Evolutionary conservation across 1,139 yeast genomes (phyloP).

Genomic region (Arxiozyma slooffiae): DNA sequence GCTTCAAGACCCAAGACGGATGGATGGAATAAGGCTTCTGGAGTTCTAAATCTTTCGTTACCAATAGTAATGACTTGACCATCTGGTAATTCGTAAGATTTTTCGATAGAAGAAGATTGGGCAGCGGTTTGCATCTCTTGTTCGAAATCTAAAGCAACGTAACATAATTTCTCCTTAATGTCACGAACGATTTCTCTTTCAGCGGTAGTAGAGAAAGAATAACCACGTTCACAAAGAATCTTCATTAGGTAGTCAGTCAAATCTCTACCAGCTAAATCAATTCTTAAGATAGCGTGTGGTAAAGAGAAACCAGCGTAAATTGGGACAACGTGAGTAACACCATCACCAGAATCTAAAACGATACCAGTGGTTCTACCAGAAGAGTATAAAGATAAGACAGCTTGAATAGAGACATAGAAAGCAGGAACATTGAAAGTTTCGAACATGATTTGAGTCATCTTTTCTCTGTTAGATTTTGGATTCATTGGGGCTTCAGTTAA

Average conservation of each 20-base stretch:
- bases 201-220: constrained; percentile 96
- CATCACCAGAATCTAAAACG: constrained; percentile 98
- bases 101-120: constrained; percentile 96
- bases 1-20: constrained; percentile 95
- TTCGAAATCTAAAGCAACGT: constrained; percentile 92
- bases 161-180: constrained; percentile 97
- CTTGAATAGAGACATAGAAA: constrained; percentile 96
- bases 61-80: constrained; percentile 99
- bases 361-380: constrained; percentile 99
- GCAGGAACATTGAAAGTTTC: constrained; percentile 99
- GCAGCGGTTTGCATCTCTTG: constrained; percentile 99
- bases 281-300: constrained; percentile 98
- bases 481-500: constrained; percentile 99
- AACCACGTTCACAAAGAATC: constrained; percentile 97
- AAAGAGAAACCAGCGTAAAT: constrained; percentile 99
- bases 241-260: constrained; percentile 97
- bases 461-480: constrained; percentile 98
- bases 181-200: constrained; percentile 99
- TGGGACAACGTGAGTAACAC: constrained; percentile 99
- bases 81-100: constrained; percentile 98
- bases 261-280: constrained; percentile 99
- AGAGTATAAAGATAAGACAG: constrained; percentile 94
- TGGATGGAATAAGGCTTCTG: constrained; percentile 99
- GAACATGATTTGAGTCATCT: constrained; percentile 97
- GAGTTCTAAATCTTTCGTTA: constrained; percentile 99